Base-by-base conservation (phyloP, 2,329 filamentous ascomycete species). In the Orbilia brochopaga region DNA sequence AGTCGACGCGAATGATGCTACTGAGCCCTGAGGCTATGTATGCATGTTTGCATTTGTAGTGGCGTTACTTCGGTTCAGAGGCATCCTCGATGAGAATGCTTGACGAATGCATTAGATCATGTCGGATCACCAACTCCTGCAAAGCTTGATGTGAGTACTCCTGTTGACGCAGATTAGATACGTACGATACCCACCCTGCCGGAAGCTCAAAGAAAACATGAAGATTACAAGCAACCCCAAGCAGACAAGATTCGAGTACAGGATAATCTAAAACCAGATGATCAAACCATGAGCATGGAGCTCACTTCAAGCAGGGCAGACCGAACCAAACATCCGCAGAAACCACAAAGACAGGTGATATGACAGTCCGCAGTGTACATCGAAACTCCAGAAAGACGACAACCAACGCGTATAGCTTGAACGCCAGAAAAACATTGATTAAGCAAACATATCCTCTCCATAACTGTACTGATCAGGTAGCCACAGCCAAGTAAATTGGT, bases 231-330 rank as follows among this genome's bases (percentile, higher is more conserved):
- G 64, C 37, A 42, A 56, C 19, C n/a, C 40, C 17, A 70, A 70
- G 24, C 59, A 70, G 21, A 70, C 59, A 61, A 23, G 59, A 46
- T 64, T 48, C 59, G 32, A 58, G 32, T 70, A 70, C 59, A 64
- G 52, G 65, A 21, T 19, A 11, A 46, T 24, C 55, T 32, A 8
- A 52, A 13, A 35, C 30, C 57, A 30, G 10, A 24, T 13, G 56
- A 61, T 37, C 58, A 69, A 37, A 53, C 42, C 35, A 64, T 65
- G 67, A 72, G 67, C 67, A 64, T 72, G 67, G 67, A 72, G 67
- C 67, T 72, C 67, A 72, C 51, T 50, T 37, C 51, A 44, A 44
- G 46, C 23, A 56, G 57, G 13, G 17, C 37, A 52, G 21, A 23
- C 21, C 10, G 21, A 32, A 23, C 21, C 10, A 30, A 40, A 32